Evolutionary conservation across 345 rosid genomes (phyloP), one percentile per base, ranked within the genome.

Genomic region (Eucalyptus polyanthemos): DNA sequence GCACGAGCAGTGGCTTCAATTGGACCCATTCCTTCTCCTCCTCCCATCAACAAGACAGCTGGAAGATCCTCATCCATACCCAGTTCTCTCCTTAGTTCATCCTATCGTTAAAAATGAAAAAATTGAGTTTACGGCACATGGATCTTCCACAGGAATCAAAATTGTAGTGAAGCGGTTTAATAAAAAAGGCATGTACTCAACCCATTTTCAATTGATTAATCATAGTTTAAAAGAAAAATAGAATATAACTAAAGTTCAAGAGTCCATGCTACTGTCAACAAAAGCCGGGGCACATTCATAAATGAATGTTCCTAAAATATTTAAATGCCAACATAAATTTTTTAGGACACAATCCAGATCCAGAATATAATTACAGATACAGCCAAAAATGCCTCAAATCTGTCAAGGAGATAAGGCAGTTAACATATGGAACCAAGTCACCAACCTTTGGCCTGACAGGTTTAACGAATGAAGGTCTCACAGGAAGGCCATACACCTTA

Each of bases 11-110:
- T 97, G 89, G 96, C 95, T 94, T 98, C 99, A 44, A 98, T 97
- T 21, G 99, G 99, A 15, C 99, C 99, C 99, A 98, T 98, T 81
- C 99, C 99, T 94, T 98, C 99, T 88, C 99, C 99, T 93, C 99
- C 99, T 24, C 99, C 99, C 99, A 97, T 98, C 89, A 98, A 91
- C 90, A 98, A 91, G 60, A 96, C 99, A 85, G 99, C 98, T 44
- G 99, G 99, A 91, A 98, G 99, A 90, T 94, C 93, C 93, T 94
- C 97, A 90, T 97, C 96, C 99, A 98, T 96, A 50, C 97, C 98
- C 50, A 96, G 94, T 88, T 96, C 98, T 90, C 94, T 96, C 92
- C 97, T 94, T 88, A 98, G 92, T 56, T 97, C 98, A 53, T 91
- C 93, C 98, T 96, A 51, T 42, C 47, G 3, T 37, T 22, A 76